These are phyloP conservation scores for Grammothele lineata DNA, from an alignment of 768 basidiomycete genomes.

Conservation along the genomic window DNA sequence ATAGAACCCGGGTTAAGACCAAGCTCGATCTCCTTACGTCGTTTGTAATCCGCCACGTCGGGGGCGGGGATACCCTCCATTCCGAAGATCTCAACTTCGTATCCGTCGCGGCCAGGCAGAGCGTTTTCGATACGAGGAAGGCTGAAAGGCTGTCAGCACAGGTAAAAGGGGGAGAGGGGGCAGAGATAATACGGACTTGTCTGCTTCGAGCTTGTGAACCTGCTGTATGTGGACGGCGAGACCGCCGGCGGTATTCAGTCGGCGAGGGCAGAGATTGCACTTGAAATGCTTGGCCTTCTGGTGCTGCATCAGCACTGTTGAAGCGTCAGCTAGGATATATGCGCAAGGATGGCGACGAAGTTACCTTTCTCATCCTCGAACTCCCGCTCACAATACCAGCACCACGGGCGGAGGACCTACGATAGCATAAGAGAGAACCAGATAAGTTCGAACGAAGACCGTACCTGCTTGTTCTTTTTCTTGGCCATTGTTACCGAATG, in stretches of 20 bases:
- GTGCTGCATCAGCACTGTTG: conserved; percentile 92
- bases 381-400: conserved; percentile 99
- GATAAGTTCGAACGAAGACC: too few species aligned
- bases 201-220: conserved; percentile 98
- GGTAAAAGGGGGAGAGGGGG: background rate
- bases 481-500: conserved; percentile 39
- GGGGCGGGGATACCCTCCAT: conserved; percentile 98
- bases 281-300: conserved; percentile 99
- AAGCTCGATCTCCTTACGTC: conserved; percentile 90
- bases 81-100: conserved; percentile 98
- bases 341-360: conserved; percentile 18
- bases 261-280: conserved; percentile 91
- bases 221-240: conserved; percentile 97
- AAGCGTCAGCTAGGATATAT: background rate
- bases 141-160: conserved; percentile 37
- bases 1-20: conserved; percentile 81
- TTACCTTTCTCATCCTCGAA: conserved; percentile 99
- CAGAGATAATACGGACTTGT: conserved; percentile 38
- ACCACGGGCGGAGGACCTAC: conserved; percentile 88
- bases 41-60: conserved; percentile 93
- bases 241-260: conserved; percentile 96
- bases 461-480: conserved; percentile 51
- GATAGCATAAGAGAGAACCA: conserved; percentile 8
- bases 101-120: conserved; percentile 92
- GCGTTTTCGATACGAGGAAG: conserved; percentile 94